Conservation (phyloP, 352 stramenopile species). For the Nothophytophthora sp. region DNA sequence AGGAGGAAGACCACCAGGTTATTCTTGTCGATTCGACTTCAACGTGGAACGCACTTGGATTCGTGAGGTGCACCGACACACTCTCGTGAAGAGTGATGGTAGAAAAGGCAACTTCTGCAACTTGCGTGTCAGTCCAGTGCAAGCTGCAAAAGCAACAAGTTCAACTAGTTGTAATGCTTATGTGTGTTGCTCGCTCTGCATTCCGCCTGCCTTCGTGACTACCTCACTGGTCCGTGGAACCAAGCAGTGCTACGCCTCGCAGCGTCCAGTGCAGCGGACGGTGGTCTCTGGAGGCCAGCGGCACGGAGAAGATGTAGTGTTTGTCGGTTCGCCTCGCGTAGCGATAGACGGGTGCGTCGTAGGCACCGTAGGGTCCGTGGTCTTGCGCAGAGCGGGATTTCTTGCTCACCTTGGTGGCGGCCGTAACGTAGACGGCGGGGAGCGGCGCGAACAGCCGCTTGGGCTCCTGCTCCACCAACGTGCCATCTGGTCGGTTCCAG, state of each 20-base stretch:
- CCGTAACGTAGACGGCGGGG: constrained; percentile 78
- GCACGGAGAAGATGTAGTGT: constrained; percentile 78
- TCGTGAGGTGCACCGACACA: no score
- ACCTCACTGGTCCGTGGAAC: constrained; percentile 49
- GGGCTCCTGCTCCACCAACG: constrained; percentile 76
- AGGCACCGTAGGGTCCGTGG: constrained; percentile 77
- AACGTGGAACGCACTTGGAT: no score
- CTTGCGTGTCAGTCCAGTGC: no score
- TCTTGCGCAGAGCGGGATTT: constrained; percentile 67
- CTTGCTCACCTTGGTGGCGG: constrained; percentile 72
- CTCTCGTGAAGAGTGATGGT: no score
- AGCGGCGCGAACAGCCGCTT: constrained; percentile 72
- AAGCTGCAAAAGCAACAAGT: not conserved
- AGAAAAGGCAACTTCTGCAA: no score
- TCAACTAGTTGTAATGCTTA: not conserved
- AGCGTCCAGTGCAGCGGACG: constrained; percentile 79
- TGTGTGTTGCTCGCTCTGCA: no score
- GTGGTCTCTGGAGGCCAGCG: constrained; percentile 74
- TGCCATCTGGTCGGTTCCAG: constrained; percentile 73
- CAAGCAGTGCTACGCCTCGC: constrained; percentile 74
- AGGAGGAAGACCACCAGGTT: no score
- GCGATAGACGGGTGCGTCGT: constrained; percentile 78
- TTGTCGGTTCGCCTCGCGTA: constrained; percentile 76
- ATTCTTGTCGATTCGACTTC: no score
- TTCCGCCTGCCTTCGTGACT: not conserved